These are phyloP conservation scores for Trametes gibbosa DNA, from an alignment of 768 basidiomycete genomes.

Conservation along the genomic window DNA sequence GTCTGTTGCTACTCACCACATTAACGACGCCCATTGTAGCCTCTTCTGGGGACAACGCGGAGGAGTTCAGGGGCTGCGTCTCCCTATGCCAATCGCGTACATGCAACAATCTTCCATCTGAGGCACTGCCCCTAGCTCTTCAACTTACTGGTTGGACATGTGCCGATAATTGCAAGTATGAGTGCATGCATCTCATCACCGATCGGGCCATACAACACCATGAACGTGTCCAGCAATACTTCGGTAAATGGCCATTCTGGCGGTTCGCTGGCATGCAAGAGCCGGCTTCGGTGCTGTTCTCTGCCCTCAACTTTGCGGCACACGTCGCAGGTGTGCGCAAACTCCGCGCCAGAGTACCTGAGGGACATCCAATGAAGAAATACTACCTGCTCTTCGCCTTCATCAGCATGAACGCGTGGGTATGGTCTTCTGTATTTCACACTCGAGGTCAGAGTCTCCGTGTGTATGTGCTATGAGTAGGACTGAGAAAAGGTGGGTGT, in stretches of 20 bases:
- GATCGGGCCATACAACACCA: conserved; percentile 46
- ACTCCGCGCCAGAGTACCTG: conserved; percentile 47
- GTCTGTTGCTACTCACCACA: neutral
- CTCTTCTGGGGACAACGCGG: conserved; percentile 30
- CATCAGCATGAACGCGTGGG: conserved; percentile 85
- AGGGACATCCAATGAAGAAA: conserved; percentile 61
- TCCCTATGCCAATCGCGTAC: conserved; percentile 31
- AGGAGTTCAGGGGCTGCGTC: conserved; percentile 37
- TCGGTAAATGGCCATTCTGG: conserved; percentile 98
- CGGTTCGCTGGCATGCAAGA: conserved; percentile 89
- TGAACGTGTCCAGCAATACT: conserved; percentile 65
- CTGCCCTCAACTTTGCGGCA: conserved; percentile 76
- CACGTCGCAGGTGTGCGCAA: conserved; percentile 61
- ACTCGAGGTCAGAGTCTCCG: conserved; percentile 65
- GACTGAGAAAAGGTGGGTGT: conserved; percentile 13
- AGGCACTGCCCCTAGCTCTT: conserved; percentile 48
- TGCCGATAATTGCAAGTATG: conserved; percentile 82
- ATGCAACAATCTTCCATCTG: conserved; percentile 21
- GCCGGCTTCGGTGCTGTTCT: conserved; percentile 89
- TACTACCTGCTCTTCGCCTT: conserved; percentile 68
- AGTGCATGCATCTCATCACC: conserved; percentile 81
- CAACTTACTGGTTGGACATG: conserved; percentile 85
- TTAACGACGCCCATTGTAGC: conserved; percentile 30
- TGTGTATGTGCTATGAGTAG: neutral
- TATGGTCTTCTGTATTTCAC: conserved; percentile 91